Evolutionary conservation across 2,329 filamentous ascomycete species (phyloP).

Genomic region (Alternaria conjuncta): DNA sequence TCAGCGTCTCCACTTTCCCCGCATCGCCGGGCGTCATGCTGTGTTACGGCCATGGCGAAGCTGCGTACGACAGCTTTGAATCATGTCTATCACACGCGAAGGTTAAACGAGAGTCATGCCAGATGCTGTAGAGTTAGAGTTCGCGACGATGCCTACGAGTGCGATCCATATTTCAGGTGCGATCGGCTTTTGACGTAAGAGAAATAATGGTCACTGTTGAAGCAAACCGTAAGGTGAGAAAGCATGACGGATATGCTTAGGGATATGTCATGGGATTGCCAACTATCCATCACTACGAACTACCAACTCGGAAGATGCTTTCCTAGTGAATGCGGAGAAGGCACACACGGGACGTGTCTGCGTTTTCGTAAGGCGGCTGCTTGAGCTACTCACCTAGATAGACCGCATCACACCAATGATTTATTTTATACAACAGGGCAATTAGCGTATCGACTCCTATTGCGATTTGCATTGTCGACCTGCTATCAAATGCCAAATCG

Average conservation of each 20-base stretch:
- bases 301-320: constrained; percentile 5
- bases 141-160: background rate
- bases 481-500: background rate
- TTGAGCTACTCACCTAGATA: background rate
- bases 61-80: background rate
- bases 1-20: constrained; percentile 10
- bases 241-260: background rate
- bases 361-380: background rate
- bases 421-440: background rate
- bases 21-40: constrained; percentile 3
- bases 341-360: background rate
- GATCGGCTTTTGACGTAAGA: background rate
- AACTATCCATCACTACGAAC: background rate
- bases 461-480: background rate
- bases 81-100: background rate
- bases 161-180: background rate
- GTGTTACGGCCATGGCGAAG: background rate
- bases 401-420: no score
- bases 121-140: background rate
- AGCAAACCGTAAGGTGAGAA: background rate
- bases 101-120: background rate
- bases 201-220: background rate
- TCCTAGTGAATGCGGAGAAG: constrained; percentile 17
- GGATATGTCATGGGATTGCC: background rate
- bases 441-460: background rate